Base-by-base conservation (phyloP, 225 moss, liverwort and hornwort genomes). In the Anthoceros angustus region DNA sequence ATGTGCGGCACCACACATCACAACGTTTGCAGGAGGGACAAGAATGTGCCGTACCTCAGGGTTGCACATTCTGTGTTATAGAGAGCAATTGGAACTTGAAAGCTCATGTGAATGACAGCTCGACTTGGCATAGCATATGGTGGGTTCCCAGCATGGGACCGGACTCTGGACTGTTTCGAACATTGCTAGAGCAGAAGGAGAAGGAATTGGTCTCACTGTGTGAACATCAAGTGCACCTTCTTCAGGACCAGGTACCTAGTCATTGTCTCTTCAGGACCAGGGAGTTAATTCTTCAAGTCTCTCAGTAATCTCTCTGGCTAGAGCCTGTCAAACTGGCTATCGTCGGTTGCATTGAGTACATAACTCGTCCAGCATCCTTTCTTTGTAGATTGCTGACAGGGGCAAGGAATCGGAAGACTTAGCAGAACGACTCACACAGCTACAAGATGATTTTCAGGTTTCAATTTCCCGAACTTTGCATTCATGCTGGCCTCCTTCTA, bases 371-470 rank as follows among this genome's bases (percentile, higher is more conserved):
- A 32, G 32, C 32, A 55, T 18, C n/a, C 18, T 23, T 2, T 55
- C 55, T 55, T 18, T 18, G 5, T 71, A 84, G 84, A 71, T 84
- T 70, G 73, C 77, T 43, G 84, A 81, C 62, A 84, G 78, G 62
- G 80, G 79, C 62, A 84, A 43, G 66, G 72, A 71, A 5, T 65
- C 74, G 60, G 24, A 73, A n/a, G 73, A 79, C 43, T 72, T 81
- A 70, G 79, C 72, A 32, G 48, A 61, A 23, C 73, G 79, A 68
- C 21, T 84, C 64, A 64, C 68, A 10, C 81, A 77, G 71, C 68
- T 84, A 62, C 81, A 84, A 71, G 81, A 77, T 50, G 81, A 84
- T 68, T 84, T 84, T 21, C 81, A 79, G 74, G 84, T 84, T 68
- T 70, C 24, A 16, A 8, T 39, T 39, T 7, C 12, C 8, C 39